phyloP scores from a whole-genome alignment of 2,329 filamentous ascomycete species.

The Coniochaeta sp. region DNA sequence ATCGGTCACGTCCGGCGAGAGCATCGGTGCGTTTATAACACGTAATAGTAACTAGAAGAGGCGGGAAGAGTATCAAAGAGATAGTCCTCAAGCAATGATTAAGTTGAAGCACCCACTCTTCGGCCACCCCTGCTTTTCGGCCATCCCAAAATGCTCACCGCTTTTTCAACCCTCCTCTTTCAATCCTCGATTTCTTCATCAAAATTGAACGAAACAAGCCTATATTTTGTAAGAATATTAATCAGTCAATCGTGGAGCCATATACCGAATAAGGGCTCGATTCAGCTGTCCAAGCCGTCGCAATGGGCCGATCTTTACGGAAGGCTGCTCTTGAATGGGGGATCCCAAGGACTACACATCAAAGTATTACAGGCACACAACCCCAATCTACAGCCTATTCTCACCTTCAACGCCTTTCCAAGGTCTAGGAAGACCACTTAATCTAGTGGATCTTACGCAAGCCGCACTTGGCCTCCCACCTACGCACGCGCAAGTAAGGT shows the following conservation, averaged over 20 bases:
- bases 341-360: constrained; percentile 2
- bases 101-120: no score
- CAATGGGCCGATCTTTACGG: background rate
- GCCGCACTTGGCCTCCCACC: constrained; percentile 6
- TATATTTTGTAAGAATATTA: background rate
- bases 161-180: background rate
- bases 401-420: background rate
- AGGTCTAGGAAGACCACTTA: constrained; percentile 4
- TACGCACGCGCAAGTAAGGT: constrained; percentile 5
- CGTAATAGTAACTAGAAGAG: no score
- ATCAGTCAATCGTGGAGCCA: background rate
- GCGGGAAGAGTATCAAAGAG: no score
- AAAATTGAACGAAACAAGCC: no score
- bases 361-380: background rate
- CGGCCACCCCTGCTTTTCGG: no score
- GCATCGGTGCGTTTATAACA: no score
- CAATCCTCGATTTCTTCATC: no score
- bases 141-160: background rate
- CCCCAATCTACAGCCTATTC: background rate
- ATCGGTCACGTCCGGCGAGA: no score
- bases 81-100: no score
- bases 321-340: constrained; percentile 2
- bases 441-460: constrained; percentile 6
- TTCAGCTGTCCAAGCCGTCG: background rate
- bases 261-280: background rate